Conservation (phyloP, 2,329 filamentous ascomycete genomes). For the Ceratocystis eucalypticola region DNA sequence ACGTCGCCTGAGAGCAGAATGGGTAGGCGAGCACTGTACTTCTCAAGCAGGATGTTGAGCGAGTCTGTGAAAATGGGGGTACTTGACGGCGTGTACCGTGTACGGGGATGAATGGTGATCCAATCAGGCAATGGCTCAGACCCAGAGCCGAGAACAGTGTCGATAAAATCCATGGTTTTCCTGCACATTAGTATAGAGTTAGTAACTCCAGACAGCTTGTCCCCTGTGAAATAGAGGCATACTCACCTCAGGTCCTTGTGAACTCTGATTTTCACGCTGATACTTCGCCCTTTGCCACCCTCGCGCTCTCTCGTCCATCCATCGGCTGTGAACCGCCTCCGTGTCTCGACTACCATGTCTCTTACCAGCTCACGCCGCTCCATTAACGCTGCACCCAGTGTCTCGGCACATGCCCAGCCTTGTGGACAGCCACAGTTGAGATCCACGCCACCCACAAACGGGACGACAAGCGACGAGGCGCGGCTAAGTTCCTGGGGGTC, state of each 20-base stretch:
- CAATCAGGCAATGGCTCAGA: slow-evolving; percentile 45
- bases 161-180: slow-evolving; percentile 48
- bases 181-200: slow-evolving; percentile 23
- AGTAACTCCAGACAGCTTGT: background rate
- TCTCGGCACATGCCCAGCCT: slow-evolving; percentile 56
- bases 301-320: slow-evolving; percentile 40
- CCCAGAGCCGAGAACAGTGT: slow-evolving; percentile 42
- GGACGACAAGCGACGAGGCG: slow-evolving; percentile 47
- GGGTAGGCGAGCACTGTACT: slow-evolving; percentile 42
- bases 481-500: slow-evolving; percentile 47
- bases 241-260: slow-evolving; percentile 46
- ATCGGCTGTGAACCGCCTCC: slow-evolving; percentile 35
- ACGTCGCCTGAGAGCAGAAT: slow-evolving; percentile 57
- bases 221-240: background rate
- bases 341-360: slow-evolving; percentile 48
- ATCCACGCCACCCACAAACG: slow-evolving; percentile 51
- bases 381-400: slow-evolving; percentile 57
- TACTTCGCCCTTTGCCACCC: slow-evolving; percentile 37
- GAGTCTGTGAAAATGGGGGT: slow-evolving; percentile 49
- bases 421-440: slow-evolving; percentile 64
- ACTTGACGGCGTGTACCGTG: slow-evolving; percentile 45
- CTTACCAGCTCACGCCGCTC: slow-evolving; percentile 49
- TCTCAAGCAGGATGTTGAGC: slow-evolving; percentile 41
- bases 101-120: slow-evolving; percentile 57
- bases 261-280: slow-evolving; percentile 59